Evolutionary conservation across 2,329 filamentous ascomycete genomes (phyloP).

Genomic region (Sporothrix pallida): DNA sequence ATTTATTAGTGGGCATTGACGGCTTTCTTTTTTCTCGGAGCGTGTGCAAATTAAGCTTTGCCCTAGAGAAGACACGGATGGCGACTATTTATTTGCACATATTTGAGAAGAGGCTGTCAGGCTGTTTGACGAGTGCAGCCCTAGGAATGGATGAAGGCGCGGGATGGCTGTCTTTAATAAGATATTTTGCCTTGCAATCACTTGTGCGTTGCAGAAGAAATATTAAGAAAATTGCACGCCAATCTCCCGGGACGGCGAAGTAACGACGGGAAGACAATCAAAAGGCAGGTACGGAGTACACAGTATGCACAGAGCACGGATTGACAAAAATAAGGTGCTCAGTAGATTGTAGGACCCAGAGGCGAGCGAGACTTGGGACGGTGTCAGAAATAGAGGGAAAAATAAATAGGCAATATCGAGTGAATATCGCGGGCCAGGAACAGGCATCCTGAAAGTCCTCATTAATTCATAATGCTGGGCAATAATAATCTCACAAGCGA

Average conservation of each 20-base stretch:
- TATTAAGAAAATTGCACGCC: background rate
- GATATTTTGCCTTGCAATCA: too few relatives aligned
- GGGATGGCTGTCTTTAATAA: background rate
- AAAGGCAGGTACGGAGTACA: background rate
- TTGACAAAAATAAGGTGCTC: background rate
- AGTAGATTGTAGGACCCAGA: background rate
- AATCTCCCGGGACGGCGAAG: slow-evolving; percentile 20
- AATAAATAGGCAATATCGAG: background rate
- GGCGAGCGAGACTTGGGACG: slow-evolving; percentile 27
- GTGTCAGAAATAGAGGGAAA: slow-evolving; percentile 10
- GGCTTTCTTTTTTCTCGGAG: background rate
- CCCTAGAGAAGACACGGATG: background rate
- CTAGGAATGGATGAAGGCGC: background rate
- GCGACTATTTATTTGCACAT: background rate
- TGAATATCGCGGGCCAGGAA: slow-evolving; percentile 21
- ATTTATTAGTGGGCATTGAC: background rate
- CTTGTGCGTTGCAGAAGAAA: background rate
- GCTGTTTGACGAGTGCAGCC: background rate
- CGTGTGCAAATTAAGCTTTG: slow-evolving; percentile 18
- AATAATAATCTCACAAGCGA: slow-evolving; percentile 16
- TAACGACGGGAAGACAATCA: slow-evolving; percentile 16
- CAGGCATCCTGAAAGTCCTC: background rate
- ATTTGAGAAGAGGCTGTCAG: background rate
- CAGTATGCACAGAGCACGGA: too few relatives aligned
- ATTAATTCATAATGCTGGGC: slow-evolving; percentile 8